Evolutionary conservation across 2,329 filamentous ascomycete genomes (phyloP).

Genomic region (Trichophaea hybrida): DNA sequence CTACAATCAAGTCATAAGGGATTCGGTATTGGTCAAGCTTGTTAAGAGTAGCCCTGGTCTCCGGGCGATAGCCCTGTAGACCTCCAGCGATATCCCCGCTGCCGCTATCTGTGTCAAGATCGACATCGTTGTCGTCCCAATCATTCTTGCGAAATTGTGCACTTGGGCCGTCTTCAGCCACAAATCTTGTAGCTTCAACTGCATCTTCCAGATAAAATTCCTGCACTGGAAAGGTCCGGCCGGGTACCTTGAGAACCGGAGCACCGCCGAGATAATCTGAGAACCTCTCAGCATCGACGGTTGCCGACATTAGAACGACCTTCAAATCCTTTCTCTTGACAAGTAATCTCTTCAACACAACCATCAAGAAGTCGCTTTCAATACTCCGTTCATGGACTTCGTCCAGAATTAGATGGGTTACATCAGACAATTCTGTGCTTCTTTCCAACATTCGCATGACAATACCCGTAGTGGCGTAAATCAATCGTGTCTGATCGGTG

Average conservation of each 20-base stretch:
- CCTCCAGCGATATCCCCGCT: slow-evolving; percentile 24
- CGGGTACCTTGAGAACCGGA: slow-evolving; percentile 78
- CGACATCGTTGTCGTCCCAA: slow-evolving; percentile 37
- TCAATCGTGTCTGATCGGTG: slow-evolving; percentile 62
- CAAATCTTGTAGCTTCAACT: slow-evolving; percentile 70
- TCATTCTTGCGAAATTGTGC: slow-evolving; percentile 30
- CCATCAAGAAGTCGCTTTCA: slow-evolving; percentile 88
- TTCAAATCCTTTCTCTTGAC: slow-evolving; percentile 66
- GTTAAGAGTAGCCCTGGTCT: slow-evolving; percentile 56
- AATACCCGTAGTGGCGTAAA: slow-evolving; percentile 83
- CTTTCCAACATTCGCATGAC: slow-evolving; percentile 97
- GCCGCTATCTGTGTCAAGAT: slow-evolving; percentile 35
- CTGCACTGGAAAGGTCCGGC: slow-evolving; percentile 81
- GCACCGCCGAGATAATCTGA: slow-evolving; percentile 76
- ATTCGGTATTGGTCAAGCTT: slow-evolving; percentile 84
- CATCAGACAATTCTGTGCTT: slow-evolving; percentile 68
- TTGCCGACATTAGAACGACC: slow-evolving; percentile 92
- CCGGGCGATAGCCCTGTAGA: slow-evolving; percentile 39
- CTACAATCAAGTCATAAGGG: slow-evolving; percentile 72
- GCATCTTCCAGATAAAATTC: slow-evolving; percentile 86
- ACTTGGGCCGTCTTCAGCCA: slow-evolving; percentile 34
- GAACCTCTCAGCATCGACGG: slow-evolving; percentile 82
- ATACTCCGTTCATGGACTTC: slow-evolving; percentile 95
- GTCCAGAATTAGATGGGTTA: slow-evolving; percentile 91
- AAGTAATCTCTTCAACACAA: slow-evolving; percentile 76